Evolutionary conservation across 2,329 filamentous ascomycete genomes (phyloP), one percentile per base, ranked within the genome.

Genomic region (Colletotrichum sp.): DNA sequence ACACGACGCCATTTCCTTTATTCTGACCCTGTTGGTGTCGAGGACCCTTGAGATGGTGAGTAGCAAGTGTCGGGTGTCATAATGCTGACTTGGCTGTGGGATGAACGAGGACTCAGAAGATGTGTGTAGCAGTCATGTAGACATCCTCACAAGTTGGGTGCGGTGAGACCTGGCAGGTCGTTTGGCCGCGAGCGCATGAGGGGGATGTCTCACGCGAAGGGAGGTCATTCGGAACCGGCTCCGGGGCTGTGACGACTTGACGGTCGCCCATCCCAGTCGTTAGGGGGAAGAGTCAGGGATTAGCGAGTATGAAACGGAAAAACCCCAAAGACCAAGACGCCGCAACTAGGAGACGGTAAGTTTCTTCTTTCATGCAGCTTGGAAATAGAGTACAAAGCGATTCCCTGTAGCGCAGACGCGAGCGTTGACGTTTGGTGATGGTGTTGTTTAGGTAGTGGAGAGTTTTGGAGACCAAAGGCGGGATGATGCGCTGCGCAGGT

Each of bases 131-230:
- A 69, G 74, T 75, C 74, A 76, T 76, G 71, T 76, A 75, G 60
- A 74, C 66, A 43, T 36, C 52, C 74, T 75, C 74, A 66, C 71
- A 75, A 71, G 36, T 76, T 76, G 36, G 36, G 71, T 63, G 71
- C 32, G 67, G 72, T 76, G 39, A 76, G 74, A 76, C 74, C 61
- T 68, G 52, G 24, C 21, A 75, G 48, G 74, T 75, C 74, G 74
- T 68, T 75, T 68, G 70, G 72, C 68, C 24, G 43, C 36, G 72
- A 74, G 71, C 71, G 74, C 74, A 76, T 76, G 74, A 76, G 74
- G 65, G 48, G 72, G 21, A 75, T 76, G 74, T 76, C 74, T 76
- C 74, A 75, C 32, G 64, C 65, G 59, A 28, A 24, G 30, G 60
- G 61, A 61, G 74, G 71, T 76, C 74, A 76, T 76, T 71, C 74